phyloP scores from a whole-genome alignment of 1,284 basidiomycete species.

The Apiotrichum porosum region DNA sequence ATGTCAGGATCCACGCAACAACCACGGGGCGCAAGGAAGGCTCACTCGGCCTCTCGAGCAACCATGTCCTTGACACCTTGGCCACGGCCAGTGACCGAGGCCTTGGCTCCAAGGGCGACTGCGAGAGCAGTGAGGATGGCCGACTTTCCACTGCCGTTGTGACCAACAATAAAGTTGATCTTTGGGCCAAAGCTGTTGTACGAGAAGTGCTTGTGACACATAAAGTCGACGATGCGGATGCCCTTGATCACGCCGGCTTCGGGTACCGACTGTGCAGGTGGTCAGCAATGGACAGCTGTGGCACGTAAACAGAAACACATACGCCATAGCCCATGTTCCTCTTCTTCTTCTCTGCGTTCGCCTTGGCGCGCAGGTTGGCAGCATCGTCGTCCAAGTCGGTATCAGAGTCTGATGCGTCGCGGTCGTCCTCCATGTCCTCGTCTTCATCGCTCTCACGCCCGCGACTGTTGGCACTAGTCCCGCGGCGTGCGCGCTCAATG shows the following conservation, averaged over 20 bases:
- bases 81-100: slow-evolving; percentile 80
- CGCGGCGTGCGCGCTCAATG: too few species aligned
- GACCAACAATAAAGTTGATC: slow-evolving; percentile 95
- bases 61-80: slow-evolving; percentile 83
- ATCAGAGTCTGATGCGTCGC: slow-evolving; percentile 10
- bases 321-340: slow-evolving; percentile 1
- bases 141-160: slow-evolving; percentile 75
- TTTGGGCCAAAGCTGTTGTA: slow-evolving; percentile 74
- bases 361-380: slow-evolving; percentile 7
- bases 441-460: not conserved
- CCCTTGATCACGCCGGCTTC: slow-evolving; percentile 81
- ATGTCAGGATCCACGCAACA: not conserved
- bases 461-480: too few species aligned
- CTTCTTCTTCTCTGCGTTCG: not conserved
- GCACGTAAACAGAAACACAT: not conserved
- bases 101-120: slow-evolving; percentile 89
- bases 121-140: slow-evolving; percentile 91
- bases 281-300: not conserved
- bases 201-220: slow-evolving; percentile 84
- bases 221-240: slow-evolving; percentile 87
- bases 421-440: not conserved
- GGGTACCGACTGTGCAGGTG: slow-evolving; percentile 58
- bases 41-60: slow-evolving; percentile 73
- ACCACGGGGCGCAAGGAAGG: slow-evolving; percentile 7
- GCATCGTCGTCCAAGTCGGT: slow-evolving; percentile 17